phyloP scores from a whole-genome alignment of 148 eudicot genomes.

The Silene latifolia region DNA sequence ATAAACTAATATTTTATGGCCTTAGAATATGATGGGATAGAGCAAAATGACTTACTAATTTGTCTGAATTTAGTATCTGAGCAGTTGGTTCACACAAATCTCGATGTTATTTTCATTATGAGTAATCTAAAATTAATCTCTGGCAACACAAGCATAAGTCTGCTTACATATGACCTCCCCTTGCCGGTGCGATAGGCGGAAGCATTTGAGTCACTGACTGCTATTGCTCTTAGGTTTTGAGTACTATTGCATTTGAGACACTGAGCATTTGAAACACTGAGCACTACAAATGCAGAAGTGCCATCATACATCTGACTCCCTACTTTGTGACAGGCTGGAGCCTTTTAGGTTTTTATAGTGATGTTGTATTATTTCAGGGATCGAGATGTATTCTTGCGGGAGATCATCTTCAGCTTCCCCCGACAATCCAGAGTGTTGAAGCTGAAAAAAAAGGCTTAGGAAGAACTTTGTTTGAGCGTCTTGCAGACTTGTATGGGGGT shows the following conservation, averaged over 20 bases:
- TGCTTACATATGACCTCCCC: not conserved
- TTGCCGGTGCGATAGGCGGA: not conserved
- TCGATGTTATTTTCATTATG: not conserved
- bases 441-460: slow-evolving; percentile 97
- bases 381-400: slow-evolving; percentile 84
- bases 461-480: slow-evolving; percentile 90
- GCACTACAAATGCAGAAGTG: not conserved
- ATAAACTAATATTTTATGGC: not conserved
- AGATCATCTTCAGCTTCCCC: slow-evolving; percentile 94
- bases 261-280: no score
- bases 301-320: not conserved
- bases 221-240: not conserved
- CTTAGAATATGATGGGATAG: not conserved
- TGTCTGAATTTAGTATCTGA: not conserved
- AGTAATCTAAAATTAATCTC: not conserved
- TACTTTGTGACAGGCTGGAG: not conserved
- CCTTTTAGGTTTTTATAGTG: not conserved
- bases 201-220: not conserved
- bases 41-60: not conserved
- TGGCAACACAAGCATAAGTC: not conserved
- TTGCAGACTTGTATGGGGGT: slow-evolving; percentile 88
- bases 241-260: no score
- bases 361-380: slow-evolving; percentile 45
- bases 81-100: not conserved
- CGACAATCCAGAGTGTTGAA: slow-evolving; percentile 87